These are phyloP conservation scores for Bonia amplexicaulis DNA, from an alignment of 176 grass and related monocot genomes.

Conservation along the genomic window DNA sequence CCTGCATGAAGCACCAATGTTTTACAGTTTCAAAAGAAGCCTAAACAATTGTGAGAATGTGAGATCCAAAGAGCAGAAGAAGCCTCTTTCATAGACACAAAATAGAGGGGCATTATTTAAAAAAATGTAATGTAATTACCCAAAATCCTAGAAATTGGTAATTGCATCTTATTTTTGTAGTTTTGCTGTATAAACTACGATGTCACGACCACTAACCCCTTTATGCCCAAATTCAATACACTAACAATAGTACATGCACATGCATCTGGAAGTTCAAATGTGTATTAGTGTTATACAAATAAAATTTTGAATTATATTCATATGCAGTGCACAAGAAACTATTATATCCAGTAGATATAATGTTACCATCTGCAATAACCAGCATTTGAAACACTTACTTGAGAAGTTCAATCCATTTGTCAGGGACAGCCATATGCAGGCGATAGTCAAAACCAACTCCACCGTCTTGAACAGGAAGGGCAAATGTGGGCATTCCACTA, in stretches of 20 bases:
- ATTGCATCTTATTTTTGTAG: background rate
- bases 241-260: background rate
- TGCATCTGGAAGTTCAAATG: background rate
- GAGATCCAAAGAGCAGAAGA: background rate
- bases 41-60: background rate
- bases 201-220: background rate
- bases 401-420: constrained; percentile 94
- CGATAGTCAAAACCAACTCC: constrained; percentile 88
- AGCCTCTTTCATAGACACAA: background rate
- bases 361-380: background rate
- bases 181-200: background rate
- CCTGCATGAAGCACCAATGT: background rate
- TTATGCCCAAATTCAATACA: background rate
- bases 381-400: constrained; percentile 52
- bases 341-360: background rate
- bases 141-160: background rate
- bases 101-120: background rate
- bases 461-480: constrained; percentile 68
- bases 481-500: constrained; percentile 89
- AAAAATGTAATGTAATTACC: background rate
- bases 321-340: background rate
- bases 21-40: constrained; percentile 8
- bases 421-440: constrained; percentile 83
- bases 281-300: background rate
- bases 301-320: background rate